A percentile compares a stretch with the other conserved stretches of the same genome.
Conservation (phyloP, 2,329 filamentous ascomycete genomes). For the Verticillium tricorpus region DNA sequence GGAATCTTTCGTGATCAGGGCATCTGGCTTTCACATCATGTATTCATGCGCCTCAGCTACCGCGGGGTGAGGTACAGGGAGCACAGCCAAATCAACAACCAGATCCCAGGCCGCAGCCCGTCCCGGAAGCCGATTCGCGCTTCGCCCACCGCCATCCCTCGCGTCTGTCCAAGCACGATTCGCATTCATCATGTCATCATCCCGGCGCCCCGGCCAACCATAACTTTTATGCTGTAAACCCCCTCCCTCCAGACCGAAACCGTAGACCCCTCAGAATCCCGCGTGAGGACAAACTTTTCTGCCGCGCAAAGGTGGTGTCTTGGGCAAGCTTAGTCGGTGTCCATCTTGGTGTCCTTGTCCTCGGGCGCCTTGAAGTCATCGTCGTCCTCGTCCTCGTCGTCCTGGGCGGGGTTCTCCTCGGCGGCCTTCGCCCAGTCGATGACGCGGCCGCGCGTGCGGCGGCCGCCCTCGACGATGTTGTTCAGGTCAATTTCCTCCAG, state of each 20-base stretch:
- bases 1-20: background rate
- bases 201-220: background rate
- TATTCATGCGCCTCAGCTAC: background rate
- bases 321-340: constrained; percentile 40
- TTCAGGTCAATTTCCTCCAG: constrained; percentile 86
- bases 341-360: constrained; percentile 61
- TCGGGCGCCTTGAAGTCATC: constrained; percentile 63
- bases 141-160: background rate
- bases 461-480: constrained; percentile 77
- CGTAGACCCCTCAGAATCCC: background rate
- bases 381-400: constrained; percentile 77
- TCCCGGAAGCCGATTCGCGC: background rate
- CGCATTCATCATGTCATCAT: background rate
- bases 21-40: background rate
- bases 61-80: background rate
- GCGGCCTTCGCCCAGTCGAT: constrained; percentile 94
- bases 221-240: background rate
- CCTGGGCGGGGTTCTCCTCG: constrained; percentile 67
- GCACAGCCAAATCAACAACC: background rate
- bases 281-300: background rate
- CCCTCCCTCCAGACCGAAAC: background rate
- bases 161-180: background rate
- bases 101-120: background rate
- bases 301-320: background rate
- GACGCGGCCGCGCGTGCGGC: constrained; percentile 84